Base-by-base conservation (phyloP, 1,284 basidiomycete species). In the Gymnopus androsaceus region DNA sequence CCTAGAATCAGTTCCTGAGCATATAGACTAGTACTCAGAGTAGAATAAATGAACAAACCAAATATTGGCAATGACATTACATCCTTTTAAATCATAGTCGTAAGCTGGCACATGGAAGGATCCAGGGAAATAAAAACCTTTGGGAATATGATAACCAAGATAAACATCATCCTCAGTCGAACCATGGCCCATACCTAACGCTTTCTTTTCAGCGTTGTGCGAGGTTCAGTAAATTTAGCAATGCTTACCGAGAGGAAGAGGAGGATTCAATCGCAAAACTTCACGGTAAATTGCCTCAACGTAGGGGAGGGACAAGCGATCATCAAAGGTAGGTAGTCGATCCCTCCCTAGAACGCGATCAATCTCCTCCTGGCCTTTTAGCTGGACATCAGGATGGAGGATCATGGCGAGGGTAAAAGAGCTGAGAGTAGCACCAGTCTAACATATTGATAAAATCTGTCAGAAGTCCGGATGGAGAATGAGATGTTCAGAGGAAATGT, bases 221-320 rank as follows among this genome's bases (percentile, higher is more conserved):
- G n/a, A 36, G 17, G 3, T 21, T 8, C 4, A 8, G 6, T 9
- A 21, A 8, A n/a, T n/a, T 17, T 27, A 21, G n/a, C 9, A 30
- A 45, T 41, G 19, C 36, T 4, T 28, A 42, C 59, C 57, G 3
- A 53, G 14, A 1, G 59, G 59, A 21, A 53, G 15, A 33, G 51
- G 45, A 7, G 54, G 55, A 17, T 56, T 37, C 69, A 69, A 72
- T 15, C 70, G 56, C 41, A 71, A 41, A 4, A 66, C 61, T 57
- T 75, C 73, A 23, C 67, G 63, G 3, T 70, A 57, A 7, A 69
- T 51, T 1, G 69, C 68, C 37, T 67, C 59, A 17, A 71, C 59
- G 57, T 70, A 72, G 1, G 67, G 65, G 17, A 73, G 44, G 3
- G 53, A 54, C 3, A 50, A 50, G 14, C 66, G 47, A 38, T 75